These are phyloP conservation scores for Hyaloscypha finlandica DNA, from an alignment of 495 filamentous ascomycete species.

Conservation along the genomic window DNA sequence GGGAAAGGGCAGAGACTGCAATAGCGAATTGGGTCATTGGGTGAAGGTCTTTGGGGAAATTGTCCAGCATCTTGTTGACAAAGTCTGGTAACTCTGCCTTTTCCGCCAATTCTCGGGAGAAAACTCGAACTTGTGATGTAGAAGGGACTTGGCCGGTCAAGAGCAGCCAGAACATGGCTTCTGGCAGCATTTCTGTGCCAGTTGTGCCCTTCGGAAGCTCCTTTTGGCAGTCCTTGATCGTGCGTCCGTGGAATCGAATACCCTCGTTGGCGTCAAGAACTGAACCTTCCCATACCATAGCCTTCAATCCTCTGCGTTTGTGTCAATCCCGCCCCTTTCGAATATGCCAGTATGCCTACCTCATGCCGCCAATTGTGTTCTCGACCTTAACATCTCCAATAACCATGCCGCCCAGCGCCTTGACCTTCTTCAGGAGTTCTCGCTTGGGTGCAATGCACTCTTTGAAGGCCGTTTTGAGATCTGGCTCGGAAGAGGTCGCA, in stretches of 20 bases:
- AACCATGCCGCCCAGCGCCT: slow-evolving; percentile 76
- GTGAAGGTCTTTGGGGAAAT: slow-evolving; percentile 85
- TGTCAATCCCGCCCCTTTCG: slow-evolving; percentile 17
- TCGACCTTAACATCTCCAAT: slow-evolving; percentile 94
- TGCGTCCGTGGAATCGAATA: slow-evolving; percentile 96
- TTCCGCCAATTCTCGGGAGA: slow-evolving; percentile 85
- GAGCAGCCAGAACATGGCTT: slow-evolving; percentile 99
- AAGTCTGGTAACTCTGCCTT: slow-evolving; percentile 82
- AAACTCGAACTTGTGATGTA: slow-evolving; percentile 72
- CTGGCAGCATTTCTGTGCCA: slow-evolving; percentile 98
- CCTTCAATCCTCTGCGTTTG: slow-evolving; percentile 71
- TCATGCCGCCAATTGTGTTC: slow-evolving; percentile 94
- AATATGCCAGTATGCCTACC: slow-evolving; percentile 43
- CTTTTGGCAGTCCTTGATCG: slow-evolving; percentile 95
- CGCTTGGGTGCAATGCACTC: slow-evolving; percentile 87
- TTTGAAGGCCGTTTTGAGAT: slow-evolving; percentile 82
- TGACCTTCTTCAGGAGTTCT: slow-evolving; percentile 88
- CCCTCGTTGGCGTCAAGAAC: slow-evolving; percentile 96
- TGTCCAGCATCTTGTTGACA: slow-evolving; percentile 84
- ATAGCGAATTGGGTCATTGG: slow-evolving; percentile 98
- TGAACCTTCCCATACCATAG: slow-evolving; percentile 98
- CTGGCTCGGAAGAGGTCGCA: slow-evolving; percentile 74
- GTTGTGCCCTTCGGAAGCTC: slow-evolving; percentile 90
- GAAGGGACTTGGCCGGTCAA: slow-evolving; percentile 91
- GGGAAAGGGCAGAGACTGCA: slow-evolving; percentile 89